These are phyloP conservation scores for Globisporangium sylvaticum DNA, from an alignment of 352 stramenopile species.

Conservation along the genomic window DNA sequence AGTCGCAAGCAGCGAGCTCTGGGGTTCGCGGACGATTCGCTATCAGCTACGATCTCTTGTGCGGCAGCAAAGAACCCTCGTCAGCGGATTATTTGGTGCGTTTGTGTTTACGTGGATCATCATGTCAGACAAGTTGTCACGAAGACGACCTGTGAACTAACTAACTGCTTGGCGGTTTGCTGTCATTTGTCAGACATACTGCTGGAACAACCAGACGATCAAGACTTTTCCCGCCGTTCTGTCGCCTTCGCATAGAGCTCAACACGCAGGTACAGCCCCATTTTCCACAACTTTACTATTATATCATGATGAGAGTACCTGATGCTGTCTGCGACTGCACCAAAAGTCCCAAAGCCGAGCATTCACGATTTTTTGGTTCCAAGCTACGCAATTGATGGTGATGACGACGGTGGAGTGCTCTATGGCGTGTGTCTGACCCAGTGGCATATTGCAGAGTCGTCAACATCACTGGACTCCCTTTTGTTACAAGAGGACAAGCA, in stretches of 20 bases:
- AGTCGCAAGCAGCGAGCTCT: background rate
- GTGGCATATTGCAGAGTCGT: background rate
- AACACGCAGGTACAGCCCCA: conserved; percentile 6
- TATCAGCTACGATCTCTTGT: conserved; percentile 26
- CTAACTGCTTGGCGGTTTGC: background rate
- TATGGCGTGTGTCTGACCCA: conserved; percentile 37
- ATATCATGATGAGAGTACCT: background rate
- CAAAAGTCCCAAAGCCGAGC: conserved; percentile 21
- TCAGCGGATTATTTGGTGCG: conserved; percentile 24
- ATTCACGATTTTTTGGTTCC: conserved; percentile 50
- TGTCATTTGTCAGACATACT: conserved; percentile 28
- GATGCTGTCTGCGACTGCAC: background rate
- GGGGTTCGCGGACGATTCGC: background rate
- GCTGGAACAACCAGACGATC: conserved; percentile 32
- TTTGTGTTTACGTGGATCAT: background rate
- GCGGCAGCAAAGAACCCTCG: conserved; percentile 11
- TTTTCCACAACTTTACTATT: background rate
- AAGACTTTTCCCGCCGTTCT: conserved; percentile 6
- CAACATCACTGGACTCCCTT: background rate
- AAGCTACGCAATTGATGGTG: background rate
- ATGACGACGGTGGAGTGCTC: conserved; percentile 1
- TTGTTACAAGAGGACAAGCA: background rate
- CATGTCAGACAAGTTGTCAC: background rate
- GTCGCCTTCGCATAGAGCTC: conserved; percentile 23
- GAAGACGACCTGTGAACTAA: background rate